Conservation (phyloP, 2,329 filamentous ascomycete species). For the Phialocephala sp. region DNA sequence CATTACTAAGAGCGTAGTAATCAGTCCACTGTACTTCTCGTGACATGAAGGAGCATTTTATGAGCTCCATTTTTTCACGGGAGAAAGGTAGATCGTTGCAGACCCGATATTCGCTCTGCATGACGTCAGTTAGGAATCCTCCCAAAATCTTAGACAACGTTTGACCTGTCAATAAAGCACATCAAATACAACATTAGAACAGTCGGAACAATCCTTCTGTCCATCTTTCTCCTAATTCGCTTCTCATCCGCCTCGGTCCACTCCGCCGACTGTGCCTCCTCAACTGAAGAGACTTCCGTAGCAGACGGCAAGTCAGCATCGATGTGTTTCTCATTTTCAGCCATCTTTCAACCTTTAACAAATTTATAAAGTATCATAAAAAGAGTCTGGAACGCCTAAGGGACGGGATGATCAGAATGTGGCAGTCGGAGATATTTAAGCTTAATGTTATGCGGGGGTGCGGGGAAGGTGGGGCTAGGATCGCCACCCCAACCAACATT, state of each 20-base stretch:
- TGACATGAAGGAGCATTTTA: too few relatives aligned
- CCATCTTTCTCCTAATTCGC: slow-evolving; percentile 25
- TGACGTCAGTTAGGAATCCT: not conserved
- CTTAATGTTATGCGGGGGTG: too few relatives aligned
- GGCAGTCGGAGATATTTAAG: too few relatives aligned
- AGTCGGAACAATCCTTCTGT: slow-evolving; percentile 26
- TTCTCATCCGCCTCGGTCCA: slow-evolving; percentile 28
- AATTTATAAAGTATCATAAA: not conserved
- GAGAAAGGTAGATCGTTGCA: not conserved
- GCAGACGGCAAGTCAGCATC: slow-evolving; percentile 5
- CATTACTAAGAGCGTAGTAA: slow-evolving; percentile 49
- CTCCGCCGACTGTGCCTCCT: slow-evolving; percentile 17
- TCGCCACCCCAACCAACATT: too few relatives aligned
- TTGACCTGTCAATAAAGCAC: slow-evolving; percentile 31
- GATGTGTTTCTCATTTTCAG: slow-evolving; percentile 17
- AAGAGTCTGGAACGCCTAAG: too few relatives aligned
- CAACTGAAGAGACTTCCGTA: slow-evolving; percentile 21
- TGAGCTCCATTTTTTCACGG: not conserved
- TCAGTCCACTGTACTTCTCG: not conserved
- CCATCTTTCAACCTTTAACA: not conserved
- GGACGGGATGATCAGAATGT: too few relatives aligned
- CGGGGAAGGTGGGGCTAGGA: too few relatives aligned
- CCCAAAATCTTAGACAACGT: slow-evolving; percentile 44
- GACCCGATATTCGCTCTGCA: slow-evolving; percentile 20
- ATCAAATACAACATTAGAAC: slow-evolving; percentile 26